Base-by-base conservation (phyloP, 1,284 basidiomycete genomes). In the Flammula alnicola region DNA sequence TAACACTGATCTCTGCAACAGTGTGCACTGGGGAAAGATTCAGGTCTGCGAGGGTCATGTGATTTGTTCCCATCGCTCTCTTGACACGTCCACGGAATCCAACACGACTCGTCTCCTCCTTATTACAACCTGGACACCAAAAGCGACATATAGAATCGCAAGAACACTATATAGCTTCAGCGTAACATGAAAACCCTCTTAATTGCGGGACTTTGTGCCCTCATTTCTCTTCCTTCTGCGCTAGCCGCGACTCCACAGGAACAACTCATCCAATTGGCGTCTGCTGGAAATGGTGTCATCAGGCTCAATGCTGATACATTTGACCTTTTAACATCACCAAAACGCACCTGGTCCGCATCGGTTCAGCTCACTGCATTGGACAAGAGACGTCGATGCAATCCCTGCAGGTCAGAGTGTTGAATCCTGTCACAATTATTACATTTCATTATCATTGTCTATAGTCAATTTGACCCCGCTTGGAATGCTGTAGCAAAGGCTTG, bases 321-420 rank as follows among this genome's bases (percentile, higher is more conserved):
- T 70, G 88, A 94, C 62, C 76, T 93, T 47, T 70, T 98, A 57
- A 86, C 83, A 14, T 71, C 77, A 8, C 76, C 85, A 3, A 80
- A 84, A 56, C 85, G 95, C 57, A 85, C 88, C 56, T 98, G 93
- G 86, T 89, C 90, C 4, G 84, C 86, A 14, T 77, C 87, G 5
- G 76, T 98, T 41, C 83, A 93, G 14, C 80, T 98, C 63, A 98
- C 95, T 2, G 95, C 95, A 0, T 68, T 96, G 55, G 86, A 86
- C 55, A 73, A 80, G 10, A 80, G 85, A 58, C 86, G 89, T 65
- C 89, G 86, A 66, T 93, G 90, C 63, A 68, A 64, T n/a, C 91
- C 90, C 41, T 93, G 90, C 86, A 87, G 72, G 91, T 88, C 59
- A 41, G 61, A 69, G 72, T 64, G 1, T 16, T 20, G 6, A 40